Percentiles rank a stretch among this genome's conserved stretches.
phyloP scores from a whole-genome alignment of 345 rosid species.

The Cardamine chenopodiifolia region DNA sequence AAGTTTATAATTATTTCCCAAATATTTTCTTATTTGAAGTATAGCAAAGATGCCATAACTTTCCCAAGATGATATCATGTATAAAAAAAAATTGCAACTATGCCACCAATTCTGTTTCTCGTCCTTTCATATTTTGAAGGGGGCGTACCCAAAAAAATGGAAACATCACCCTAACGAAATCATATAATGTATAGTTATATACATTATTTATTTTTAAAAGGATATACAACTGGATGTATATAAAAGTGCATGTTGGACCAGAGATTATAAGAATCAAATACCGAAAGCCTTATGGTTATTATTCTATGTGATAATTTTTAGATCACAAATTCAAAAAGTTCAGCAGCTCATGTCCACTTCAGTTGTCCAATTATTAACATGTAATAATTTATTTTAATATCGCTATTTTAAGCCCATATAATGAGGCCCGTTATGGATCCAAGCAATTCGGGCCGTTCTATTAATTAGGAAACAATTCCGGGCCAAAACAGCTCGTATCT shows the following conservation, averaged over 20 bases:
- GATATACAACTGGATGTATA: slow-evolving; percentile 4
- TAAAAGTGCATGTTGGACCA: slow-evolving; percentile 25
- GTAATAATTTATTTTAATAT: not conserved
- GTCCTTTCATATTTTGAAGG: slow-evolving; percentile 24
- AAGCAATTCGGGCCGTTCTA: not conserved
- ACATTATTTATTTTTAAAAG: not conserved
- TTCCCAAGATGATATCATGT: slow-evolving; percentile 5
- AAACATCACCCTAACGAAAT: not conserved
- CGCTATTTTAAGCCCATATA: not conserved
- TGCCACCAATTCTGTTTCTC: slow-evolving; percentile 1
- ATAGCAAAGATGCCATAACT: not conserved
- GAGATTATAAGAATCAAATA: slow-evolving; percentile 26
- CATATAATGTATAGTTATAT: not conserved
- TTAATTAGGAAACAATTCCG: not conserved
- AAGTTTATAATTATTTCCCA: not conserved
- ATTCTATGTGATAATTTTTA: slow-evolving; percentile 17
- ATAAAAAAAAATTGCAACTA: not conserved
- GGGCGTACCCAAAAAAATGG: not conserved
- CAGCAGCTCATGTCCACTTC: slow-evolving; percentile 8
- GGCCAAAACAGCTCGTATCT: not conserved
- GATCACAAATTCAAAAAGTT: slow-evolving; percentile 19
- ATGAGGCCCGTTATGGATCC: not conserved
- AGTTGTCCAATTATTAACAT: not conserved
- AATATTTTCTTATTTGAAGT: not conserved
- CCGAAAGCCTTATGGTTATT: slow-evolving; percentile 25